Evolutionary conservation across 1,284 basidiomycete species (phyloP).

Genomic region (Pseudozyma pruni): DNA sequence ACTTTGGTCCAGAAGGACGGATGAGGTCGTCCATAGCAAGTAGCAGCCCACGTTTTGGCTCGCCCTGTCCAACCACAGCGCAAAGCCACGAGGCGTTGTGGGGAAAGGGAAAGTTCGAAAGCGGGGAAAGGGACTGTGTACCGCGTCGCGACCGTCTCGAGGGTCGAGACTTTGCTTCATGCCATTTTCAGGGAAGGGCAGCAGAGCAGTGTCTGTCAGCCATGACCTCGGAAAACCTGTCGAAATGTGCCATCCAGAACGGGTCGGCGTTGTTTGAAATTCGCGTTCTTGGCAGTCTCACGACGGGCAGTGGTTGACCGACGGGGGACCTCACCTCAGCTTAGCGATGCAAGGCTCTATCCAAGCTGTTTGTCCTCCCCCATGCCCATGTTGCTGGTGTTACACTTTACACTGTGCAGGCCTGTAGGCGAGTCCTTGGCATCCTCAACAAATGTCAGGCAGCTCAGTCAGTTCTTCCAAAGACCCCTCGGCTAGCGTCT

Average conservation of each 20-base stretch:
- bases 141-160: background rate
- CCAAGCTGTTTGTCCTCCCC: too few relatives aligned
- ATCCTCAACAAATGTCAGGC: constrained; percentile 7
- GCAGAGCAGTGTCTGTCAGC: background rate
- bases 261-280: constrained; percentile 18
- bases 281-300: constrained; percentile 23
- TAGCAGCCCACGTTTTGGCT: too few relatives aligned
- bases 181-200: background rate
- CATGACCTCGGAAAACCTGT: constrained; percentile 17
- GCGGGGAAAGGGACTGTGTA: constrained; percentile 3
- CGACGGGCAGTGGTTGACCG: background rate
- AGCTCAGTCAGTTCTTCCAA: background rate
- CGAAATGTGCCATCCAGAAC: constrained; percentile 23
- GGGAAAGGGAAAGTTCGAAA: background rate
- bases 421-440: constrained; percentile 1
- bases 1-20: too few relatives aligned
- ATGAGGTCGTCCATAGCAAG: too few relatives aligned
- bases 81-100: background rate
- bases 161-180: constrained; percentile 5
- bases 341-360: too few relatives aligned
- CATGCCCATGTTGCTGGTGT: too few relatives aligned
- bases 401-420: too few relatives aligned
- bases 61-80: too few relatives aligned
- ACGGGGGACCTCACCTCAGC: too few relatives aligned
- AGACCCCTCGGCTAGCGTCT: too few relatives aligned